Evolutionary conservation across 2,329 filamentous ascomycete species (phyloP), one percentile per base, ranked within the genome.

Genomic region (Ophiostoma quercus): DNA sequence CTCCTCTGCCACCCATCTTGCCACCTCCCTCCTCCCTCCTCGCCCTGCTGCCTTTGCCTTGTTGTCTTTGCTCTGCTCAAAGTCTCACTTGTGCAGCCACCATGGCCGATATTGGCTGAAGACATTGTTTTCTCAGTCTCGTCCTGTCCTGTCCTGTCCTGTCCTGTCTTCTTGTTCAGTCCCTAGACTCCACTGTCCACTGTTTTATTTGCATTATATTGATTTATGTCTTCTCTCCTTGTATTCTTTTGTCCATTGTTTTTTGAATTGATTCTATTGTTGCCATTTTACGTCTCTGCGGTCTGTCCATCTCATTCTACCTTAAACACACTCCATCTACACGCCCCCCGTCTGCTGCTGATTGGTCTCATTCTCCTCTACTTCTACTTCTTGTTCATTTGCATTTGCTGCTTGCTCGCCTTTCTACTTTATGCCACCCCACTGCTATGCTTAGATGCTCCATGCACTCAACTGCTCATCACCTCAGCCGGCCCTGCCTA

Each of bases 21-120:
- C 3, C 25, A 29, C 25, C 41, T 8, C 3, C 47, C 54, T 37
- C 32, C 5, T 19, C 62, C 12, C 62, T 19, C 11, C 62, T 25
- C 34, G 32, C 32, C 19, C 34, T 62, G 57, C 57, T 62, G 57
- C 57, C 57, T 32, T 62, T 62, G 25, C 57, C 57, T 32, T 62
- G 57, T 12, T 62, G 57, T 25, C 57, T 32, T 47, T 25, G 9
- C 57, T 32, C 32, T 62, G 22, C 25, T 66, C n/a, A 41, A 1
- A 41, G 41, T 47, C 34, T 66, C 63, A 41, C 41, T n/a, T 66
- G 34, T 66, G 22, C 34, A 66, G 41, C 34, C 34, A 39, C n/a
- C 19, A 22, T 39, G 41, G 12, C 41, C n/a, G 19, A 39, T 47
- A 39, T 66, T n/a, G 63, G 37, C 41, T 66, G 19, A 14, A 66